Evolutionary conservation across 1,139 yeast genomes (phyloP).

Genomic region (Suzukiozyma palmioleophila): DNA sequence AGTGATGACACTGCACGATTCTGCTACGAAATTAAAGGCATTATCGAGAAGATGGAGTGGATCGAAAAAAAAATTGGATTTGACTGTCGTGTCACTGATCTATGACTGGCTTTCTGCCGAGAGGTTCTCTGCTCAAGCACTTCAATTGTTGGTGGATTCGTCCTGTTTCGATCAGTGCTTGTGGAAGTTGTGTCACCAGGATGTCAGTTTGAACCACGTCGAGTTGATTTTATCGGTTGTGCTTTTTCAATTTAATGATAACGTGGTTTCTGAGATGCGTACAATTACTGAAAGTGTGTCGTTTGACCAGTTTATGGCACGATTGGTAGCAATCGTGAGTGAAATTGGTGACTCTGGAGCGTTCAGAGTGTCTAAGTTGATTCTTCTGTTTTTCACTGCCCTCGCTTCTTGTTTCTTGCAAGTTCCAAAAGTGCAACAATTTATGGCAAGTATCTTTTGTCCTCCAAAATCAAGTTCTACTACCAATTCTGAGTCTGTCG

Average conservation of each 20-base stretch:
- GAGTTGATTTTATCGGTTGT: conserved; percentile 5
- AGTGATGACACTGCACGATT: not conserved
- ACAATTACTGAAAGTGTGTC: not conserved
- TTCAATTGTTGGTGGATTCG: conserved; percentile 1
- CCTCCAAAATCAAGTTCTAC: no score
- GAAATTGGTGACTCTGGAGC: not conserved
- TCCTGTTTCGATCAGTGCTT: conserved; percentile 3
- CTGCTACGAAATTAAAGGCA: not conserved
- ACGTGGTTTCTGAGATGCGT: not conserved
- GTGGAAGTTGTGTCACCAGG: conserved; percentile 6
- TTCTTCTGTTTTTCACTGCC: not conserved
- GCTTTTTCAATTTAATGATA: conserved; percentile 1
- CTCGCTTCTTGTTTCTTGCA: not conserved
- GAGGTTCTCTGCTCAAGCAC: not conserved
- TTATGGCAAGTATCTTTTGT: not conserved
- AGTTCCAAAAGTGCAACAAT: not conserved
- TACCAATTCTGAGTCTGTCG: no score
- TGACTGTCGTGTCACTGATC: not conserved
- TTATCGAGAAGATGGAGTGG: conserved; percentile 2
- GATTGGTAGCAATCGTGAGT: conserved; percentile 1
- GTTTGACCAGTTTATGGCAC: not conserved
- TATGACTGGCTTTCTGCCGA: not conserved
- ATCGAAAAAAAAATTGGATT: conserved; percentile 1
- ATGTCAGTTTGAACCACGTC: conserved; percentile 6
- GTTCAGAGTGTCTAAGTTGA: not conserved